Base-by-base conservation (phyloP, 2,329 filamentous ascomycete genomes). In the Davidsoniella neocaledoniae region DNA sequence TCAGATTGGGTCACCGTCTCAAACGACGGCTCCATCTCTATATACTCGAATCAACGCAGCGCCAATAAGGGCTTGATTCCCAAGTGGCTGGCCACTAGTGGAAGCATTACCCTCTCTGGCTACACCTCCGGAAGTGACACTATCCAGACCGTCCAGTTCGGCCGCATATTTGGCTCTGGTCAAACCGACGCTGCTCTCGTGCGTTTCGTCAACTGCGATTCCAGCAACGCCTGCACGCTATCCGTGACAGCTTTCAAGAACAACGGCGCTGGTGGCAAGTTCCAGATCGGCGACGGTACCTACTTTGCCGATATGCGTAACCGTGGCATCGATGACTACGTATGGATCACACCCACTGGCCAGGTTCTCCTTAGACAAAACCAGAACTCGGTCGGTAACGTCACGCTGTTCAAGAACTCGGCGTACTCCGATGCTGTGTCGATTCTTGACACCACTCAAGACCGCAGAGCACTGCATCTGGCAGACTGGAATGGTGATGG, bases 401-500 rank as follows among this genome's bases (percentile, higher is more conserved):
- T 49, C 14, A 16, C 23, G 17, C 29, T 46, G 1, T 25, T 43
- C 19, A n/a, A 21, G 8, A 26, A 26, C 14, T 33, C n/a, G 26
- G 33, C 21, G n/a, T 51, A 47, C 21, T 16, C 40, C n/a, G 10
- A 36, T n/a, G 10, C 45, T 10, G 21, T 44, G 6, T 33, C 40
- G n/a, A 48, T 52, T 29, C 40, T 52, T 2, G 38, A 46, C 40
- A 44, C 50, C 2, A 33, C 26, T 14, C 33, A 21, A 9, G 53
- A 62, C 47, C 57, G 62, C 3, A 56, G 59, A 5, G 58, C 58
- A 40, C 45, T 66, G 4, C 60, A 65, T 41, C 53, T 66, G 5
- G 57, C 55, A 2, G 64, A 67, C 52, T 66, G 61, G 61, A 58
- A 67, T 44, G 61, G 59, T 9, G 63, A 66, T 53, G 63, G 64